A percentile compares a stretch with the other conserved stretches of the same genome.
These are phyloP conservation scores for Trametes cingulata DNA, from an alignment of 768 basidiomycete species.

Conservation along the genomic window DNA sequence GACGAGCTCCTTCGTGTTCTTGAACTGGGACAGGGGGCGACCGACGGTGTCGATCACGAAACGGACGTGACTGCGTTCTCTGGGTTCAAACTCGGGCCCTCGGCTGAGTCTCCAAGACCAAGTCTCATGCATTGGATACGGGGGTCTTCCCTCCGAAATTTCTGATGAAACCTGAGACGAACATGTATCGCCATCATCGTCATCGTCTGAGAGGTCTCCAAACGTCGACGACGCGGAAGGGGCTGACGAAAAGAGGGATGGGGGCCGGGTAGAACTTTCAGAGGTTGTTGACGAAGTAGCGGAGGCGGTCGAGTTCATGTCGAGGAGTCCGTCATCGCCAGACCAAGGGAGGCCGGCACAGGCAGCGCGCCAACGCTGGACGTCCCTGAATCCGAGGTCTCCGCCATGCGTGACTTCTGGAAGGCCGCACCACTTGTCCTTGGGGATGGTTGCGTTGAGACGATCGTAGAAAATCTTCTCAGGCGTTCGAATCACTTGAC, in stretches of 20 bases:
- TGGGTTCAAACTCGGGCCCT: neutral
- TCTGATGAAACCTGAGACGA: neutral
- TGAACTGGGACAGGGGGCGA: conserved; percentile 2
- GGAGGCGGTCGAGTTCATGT: neutral
- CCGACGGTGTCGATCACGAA: conserved; percentile 11
- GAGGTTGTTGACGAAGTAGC: no score
- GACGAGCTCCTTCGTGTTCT: conserved; percentile 5
- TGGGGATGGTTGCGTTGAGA: neutral
- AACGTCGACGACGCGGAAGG: no score
- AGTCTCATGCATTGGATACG: neutral
- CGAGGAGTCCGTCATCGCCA: neutral
- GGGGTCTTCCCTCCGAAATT: no score
- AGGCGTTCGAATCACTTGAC: neutral
- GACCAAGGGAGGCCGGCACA: neutral
- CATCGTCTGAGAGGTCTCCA: neutral
- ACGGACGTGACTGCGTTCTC: conserved; percentile 15
- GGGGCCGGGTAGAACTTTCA: no score
- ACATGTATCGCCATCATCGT: neutral
- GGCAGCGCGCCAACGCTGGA: neutral
- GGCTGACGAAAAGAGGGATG: no score
- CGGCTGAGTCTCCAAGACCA: neutral
- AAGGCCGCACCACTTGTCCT: neutral
- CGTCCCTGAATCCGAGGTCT: neutral
- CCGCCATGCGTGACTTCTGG: neutral
- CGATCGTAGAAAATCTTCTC: conserved; percentile 13